Base-by-base conservation (phyloP, 345 rosid genomes). In the Moricandia moricandioides region DNA sequence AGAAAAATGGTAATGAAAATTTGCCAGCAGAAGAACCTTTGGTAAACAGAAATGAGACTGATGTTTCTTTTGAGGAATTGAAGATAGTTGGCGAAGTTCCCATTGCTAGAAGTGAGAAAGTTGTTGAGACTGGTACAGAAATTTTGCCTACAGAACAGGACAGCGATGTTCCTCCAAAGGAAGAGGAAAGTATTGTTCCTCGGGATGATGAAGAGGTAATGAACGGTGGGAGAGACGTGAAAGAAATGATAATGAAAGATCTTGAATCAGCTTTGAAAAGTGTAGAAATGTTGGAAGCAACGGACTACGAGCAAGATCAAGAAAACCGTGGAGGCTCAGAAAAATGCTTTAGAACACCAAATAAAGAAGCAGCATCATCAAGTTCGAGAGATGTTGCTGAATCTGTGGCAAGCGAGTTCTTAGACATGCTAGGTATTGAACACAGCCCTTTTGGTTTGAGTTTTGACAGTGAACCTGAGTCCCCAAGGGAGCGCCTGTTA, bases 391-490 rank as follows among this genome's bases (percentile, higher is more conserved):
- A 89, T 74, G 81, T 80, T 45, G 75, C 85, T 58, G 89, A 86
- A 7, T 81, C 89, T 16, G 91, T 92, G 75, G 96, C 87, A 52
- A 81, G 80, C 73, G 98, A 93, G 64, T 93, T 93, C 81, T 81
- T 93, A 82, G 81, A 83, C 75, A 89, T 91, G 97, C 80, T 91
- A 74, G 96, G 92, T 51, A 81, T 91, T 39, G 96, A 87, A 70
- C 86, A 86, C 62, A 85, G 90, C 82, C 91, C 97, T 76, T 81
- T 85, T 72, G 85, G 87, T 79, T 69, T 80, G 79, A 86, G 86
- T 81, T 82, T 89, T 39, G 94, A 85, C 69, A 91, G 90, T 74
- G 98, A 93, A 72, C 90, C 98, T 5, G 97, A 93, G 78, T 93
- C 97, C 62, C 98, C 98, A 39, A 84, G 98, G 80, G 98, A 87